Evolutionary conservation across 768 basidiomycete genomes (phyloP).

Genomic region (Tricholoma sp.): DNA sequence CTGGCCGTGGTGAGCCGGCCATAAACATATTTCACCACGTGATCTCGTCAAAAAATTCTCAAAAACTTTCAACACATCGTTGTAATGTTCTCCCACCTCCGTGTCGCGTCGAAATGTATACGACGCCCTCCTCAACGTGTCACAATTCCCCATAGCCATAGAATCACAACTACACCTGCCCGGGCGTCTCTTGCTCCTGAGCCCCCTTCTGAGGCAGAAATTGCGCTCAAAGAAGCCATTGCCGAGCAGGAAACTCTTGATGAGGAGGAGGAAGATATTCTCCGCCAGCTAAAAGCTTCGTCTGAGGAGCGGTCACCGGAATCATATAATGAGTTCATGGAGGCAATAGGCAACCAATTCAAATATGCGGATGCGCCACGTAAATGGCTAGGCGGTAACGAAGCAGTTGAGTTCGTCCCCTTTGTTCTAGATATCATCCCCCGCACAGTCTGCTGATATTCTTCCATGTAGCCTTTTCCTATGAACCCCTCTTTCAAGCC

Average conservation of each 20-base stretch:
- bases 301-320: constrained; percentile 15
- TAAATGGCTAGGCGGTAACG: constrained; percentile 55
- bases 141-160: constrained; percentile 21
- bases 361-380: constrained; percentile 39
- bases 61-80: constrained; percentile 26
- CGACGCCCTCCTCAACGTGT: constrained; percentile 20
- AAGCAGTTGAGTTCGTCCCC: constrained; percentile 44
- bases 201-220: constrained; percentile 19
- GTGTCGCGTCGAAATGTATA: constrained; percentile 22
- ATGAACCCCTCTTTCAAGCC: constrained; percentile 83
- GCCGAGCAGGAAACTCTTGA: constrained; percentile 10
- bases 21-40: constrained; percentile 21
- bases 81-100: constrained; percentile 31
- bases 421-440: not conserved
- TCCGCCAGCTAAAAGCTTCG: constrained; percentile 2
- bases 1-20: constrained; percentile 9
- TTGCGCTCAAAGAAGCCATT: constrained; percentile 12
- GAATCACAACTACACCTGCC: constrained; percentile 20
- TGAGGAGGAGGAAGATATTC: constrained; percentile 15
- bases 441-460: constrained; percentile 7
- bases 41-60: constrained; percentile 19
- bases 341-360: constrained; percentile 36
- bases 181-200: constrained; percentile 20
- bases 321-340: constrained; percentile 37
- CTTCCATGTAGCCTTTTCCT: constrained; percentile 70